Percentiles rank a stretch among this genome's conserved stretches.
Conservation (phyloP, 768 basidiomycete genomes). For the Russula sp. region DNA sequence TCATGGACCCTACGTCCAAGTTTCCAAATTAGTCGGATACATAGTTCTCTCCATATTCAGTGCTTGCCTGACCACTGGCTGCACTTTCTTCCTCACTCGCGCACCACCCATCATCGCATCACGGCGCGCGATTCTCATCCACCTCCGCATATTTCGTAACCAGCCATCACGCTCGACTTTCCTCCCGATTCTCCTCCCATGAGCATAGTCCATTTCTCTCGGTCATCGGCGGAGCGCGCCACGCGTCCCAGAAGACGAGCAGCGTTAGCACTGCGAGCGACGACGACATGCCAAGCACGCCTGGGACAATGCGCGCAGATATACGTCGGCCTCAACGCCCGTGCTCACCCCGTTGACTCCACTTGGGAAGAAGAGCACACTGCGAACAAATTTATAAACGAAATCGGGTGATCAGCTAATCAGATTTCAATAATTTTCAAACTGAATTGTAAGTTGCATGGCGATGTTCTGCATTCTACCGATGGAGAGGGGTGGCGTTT, state of each 20-base stretch:
- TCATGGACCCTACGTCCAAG: background rate
- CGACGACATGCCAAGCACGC: background rate
- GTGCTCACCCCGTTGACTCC: background rate
- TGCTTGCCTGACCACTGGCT: background rate
- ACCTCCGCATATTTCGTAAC: background rate
- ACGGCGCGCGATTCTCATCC: background rate
- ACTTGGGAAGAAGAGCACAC: background rate
- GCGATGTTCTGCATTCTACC: too few species aligned
- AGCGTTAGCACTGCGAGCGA: background rate
- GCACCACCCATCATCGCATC: conserved; percentile 1
- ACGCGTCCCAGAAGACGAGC: conserved; percentile 14
- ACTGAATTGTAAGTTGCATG: too few species aligned
- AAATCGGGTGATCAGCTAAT: too few species aligned
- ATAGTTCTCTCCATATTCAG: background rate
- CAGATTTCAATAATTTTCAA: too few species aligned
- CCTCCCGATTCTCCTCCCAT: background rate
- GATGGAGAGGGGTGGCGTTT: too few species aligned
- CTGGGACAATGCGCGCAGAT: background rate
- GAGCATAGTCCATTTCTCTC: conserved; percentile 11
- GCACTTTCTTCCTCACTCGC: background rate
- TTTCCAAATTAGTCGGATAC: background rate
- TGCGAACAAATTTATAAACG: background rate
- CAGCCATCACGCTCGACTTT: background rate
- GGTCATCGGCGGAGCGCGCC: conserved; percentile 6
- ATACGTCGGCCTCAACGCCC: background rate